Conservation (phyloP, 331 rosid species). For the Malus hybrid region DNA sequence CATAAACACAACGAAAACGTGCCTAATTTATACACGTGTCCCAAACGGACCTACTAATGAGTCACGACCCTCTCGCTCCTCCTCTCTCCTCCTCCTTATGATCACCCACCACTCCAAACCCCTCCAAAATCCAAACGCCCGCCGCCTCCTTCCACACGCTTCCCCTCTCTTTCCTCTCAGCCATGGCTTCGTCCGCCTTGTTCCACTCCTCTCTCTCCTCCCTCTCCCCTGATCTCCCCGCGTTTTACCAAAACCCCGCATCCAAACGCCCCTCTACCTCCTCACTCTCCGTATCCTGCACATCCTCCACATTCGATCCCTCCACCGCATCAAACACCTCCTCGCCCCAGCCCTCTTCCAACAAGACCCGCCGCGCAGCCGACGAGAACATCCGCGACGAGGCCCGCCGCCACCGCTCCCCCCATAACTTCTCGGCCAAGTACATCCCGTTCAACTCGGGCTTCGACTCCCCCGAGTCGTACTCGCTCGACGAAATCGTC, state of each 20-base stretch:
- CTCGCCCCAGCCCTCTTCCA: constrained; percentile 2
- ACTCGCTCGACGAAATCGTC: constrained; percentile 79
- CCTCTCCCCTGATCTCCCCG: constrained; percentile 10
- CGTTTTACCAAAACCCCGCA: background rate
- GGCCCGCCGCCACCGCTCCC: constrained; percentile 49
- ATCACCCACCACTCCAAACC: background rate
- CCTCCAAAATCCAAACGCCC: background rate
- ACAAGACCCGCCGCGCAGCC: constrained; percentile 25
- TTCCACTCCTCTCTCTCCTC: constrained; percentile 28
- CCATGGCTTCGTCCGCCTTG: constrained; percentile 27
- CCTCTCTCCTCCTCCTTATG: no score
- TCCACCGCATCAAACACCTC: constrained; percentile 1
- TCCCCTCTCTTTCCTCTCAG: background rate
- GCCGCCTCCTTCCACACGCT: background rate
- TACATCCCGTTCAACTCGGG: constrained; percentile 48
- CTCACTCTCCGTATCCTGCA: constrained; percentile 2
- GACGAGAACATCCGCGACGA: constrained; percentile 56
- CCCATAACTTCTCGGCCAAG: constrained; percentile 42
- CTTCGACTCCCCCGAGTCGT: constrained; percentile 37
- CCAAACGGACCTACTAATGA: background rate
- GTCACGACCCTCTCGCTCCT: no score
- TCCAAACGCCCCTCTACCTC: constrained; percentile 3
- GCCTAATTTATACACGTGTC: background rate
- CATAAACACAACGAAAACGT: background rate
- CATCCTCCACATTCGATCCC: constrained; percentile 31